Evolutionary conservation across 805 yeast species (phyloP).

Genomic region (Candida pseudoglaebosa): DNA sequence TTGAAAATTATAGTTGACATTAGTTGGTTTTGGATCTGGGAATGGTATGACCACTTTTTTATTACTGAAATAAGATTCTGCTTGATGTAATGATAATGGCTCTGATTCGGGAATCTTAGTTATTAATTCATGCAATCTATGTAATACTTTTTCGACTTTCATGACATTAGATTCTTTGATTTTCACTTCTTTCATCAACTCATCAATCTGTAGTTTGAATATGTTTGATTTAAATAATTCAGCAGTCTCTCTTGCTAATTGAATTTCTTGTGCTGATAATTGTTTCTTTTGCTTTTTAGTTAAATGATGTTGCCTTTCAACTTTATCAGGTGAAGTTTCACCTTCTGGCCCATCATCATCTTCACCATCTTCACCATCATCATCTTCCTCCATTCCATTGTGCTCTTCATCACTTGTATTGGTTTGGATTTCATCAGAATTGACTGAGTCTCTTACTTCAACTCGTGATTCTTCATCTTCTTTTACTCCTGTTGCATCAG

Average conservation of each 20-base stretch:
- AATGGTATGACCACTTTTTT: constrained; percentile 69
- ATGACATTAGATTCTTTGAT: constrained; percentile 65
- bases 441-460: constrained; percentile 2
- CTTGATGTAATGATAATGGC: constrained; percentile 53
- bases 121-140: constrained; percentile 64
- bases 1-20: constrained; percentile 66
- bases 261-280: constrained; percentile 76
- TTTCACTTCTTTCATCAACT: constrained; percentile 74
- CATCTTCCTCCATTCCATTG: constrained; percentile 23
- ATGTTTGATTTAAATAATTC: constrained; percentile 93
- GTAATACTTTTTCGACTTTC: constrained; percentile 70
- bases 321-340: constrained; percentile 8
- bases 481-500: constrained; percentile 6
- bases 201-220: constrained; percentile 93
- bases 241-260: constrained; percentile 88
- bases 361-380: constrained; percentile 10
- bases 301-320: constrained; percentile 13
- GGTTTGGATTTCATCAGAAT: neutral
- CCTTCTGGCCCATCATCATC: constrained; percentile 16
- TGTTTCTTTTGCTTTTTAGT: constrained; percentile 36
- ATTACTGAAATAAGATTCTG: constrained; percentile 48
- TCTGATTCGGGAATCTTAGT: constrained; percentile 58
- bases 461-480: constrained; percentile 1
- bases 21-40: constrained; percentile 83
- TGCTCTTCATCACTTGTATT: constrained; percentile 22